Base-by-base conservation (phyloP, 2,329 filamentous ascomycete species). In the Domatiomyces catenatus region DNA sequence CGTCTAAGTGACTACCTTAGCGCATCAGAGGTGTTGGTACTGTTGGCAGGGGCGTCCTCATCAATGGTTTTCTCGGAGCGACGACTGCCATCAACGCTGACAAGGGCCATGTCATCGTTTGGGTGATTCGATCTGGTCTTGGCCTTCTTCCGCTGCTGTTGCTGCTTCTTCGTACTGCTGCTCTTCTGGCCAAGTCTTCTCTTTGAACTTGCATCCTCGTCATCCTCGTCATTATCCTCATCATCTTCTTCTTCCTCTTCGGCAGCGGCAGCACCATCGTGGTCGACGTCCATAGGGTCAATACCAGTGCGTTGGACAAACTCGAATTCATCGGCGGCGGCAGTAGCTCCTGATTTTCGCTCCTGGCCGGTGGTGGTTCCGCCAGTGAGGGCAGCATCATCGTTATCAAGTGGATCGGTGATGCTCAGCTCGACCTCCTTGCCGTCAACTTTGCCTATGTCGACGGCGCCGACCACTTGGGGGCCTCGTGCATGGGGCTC, bases 401-500 rank as follows among this genome's bases (percentile, higher is more conserved):
- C 48, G 2, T 51, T 50, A 15, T 51, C 47, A 4, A 52, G 53
- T 20, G 53, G 56, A 45, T 55, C 58, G 12, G 51, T 54, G 47
- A 71, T 63, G 2, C 60, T 62, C 63, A 71, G 64, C 52, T 70
- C 61, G n/a, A 71, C 61, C 2, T 68, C 68, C 51, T 67, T 67
- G n/a, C 70, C 70, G 49, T 67, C 69, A 66, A 86, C 89, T 8
- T 85, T 81, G 0, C 92, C 92, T 57, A 86, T 84, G 63, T 98
- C 92, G 59, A 86, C 81, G 52, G 88, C 80, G 3, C 89, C 90
- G 48, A 96, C 84, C 58, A 86, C 76, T 26, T 86, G 80, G 0
- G 92, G 92, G 0, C 90, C 90, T 42, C 87, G 76, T 0, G 85
- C 87, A 66, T 94, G 87, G 4, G 88, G 86, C 8, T 56, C 47